Evolutionary conservation across 1,139 yeast genomes (phyloP).

Genomic region (Magnusiomyces tetraspermus): DNA sequence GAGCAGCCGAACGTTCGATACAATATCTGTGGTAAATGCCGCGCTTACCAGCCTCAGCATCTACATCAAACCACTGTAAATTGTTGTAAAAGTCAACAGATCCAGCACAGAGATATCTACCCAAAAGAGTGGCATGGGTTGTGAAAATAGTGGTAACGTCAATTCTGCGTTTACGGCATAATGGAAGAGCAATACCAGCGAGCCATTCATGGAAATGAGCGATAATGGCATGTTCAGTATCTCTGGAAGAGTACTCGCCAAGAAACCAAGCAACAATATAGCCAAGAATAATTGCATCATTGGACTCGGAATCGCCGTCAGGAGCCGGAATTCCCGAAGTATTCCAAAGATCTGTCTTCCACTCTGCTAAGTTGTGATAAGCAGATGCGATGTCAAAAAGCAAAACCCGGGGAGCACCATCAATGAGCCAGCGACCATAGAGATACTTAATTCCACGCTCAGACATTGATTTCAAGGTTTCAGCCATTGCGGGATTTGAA

Average conservation of each 20-base stretch:
- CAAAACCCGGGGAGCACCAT: conserved; percentile 91
- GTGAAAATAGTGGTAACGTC: conserved; percentile 95
- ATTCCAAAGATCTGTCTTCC: conserved; percentile 93
- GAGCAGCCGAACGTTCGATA: conserved; percentile 94
- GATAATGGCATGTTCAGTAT: conserved; percentile 76
- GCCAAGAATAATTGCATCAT: conserved; percentile 86
- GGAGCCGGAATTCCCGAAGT: conserved; percentile 91
- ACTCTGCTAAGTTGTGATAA: conserved; percentile 60
- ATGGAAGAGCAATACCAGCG: conserved; percentile 91
- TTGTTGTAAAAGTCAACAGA: conserved; percentile 92
- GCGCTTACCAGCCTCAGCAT: conserved; percentile 94
- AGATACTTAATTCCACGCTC: conserved; percentile 73
- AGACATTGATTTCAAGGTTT: conserved; percentile 52
- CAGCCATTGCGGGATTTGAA: conserved; percentile 49
- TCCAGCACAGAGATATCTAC: conserved; percentile 94
- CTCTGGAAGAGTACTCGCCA: conserved; percentile 81
- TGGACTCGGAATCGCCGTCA: conserved; percentile 75
- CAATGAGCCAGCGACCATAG: conserved; percentile 95
- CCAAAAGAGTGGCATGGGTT: conserved; percentile 92
- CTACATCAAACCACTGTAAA: conserved; percentile 83
- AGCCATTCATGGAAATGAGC: conserved; percentile 98
- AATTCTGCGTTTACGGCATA: conserved; percentile 82
- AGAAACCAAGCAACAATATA: conserved; percentile 94
- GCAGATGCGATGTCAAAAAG: conserved; percentile 81
- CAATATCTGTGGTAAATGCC: conserved; percentile 97